Evolutionary conservation across 1,284 basidiomycete genomes (phyloP).

Genomic region (Ustilago sp.): DNA sequence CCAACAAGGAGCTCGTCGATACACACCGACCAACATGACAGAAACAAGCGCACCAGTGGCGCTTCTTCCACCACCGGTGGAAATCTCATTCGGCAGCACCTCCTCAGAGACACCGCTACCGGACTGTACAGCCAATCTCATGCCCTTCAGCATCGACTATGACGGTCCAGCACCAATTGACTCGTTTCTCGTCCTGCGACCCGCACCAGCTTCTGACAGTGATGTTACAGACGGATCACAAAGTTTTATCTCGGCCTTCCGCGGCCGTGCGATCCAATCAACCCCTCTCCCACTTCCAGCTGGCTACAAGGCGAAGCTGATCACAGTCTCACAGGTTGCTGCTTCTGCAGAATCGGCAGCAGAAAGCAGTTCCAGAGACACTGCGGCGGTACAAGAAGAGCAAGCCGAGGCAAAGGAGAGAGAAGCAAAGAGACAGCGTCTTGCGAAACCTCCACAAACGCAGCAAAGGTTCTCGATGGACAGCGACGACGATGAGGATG

Average conservation of each 20-base stretch:
- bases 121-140: slow-evolving; percentile 41
- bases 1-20: neutral
- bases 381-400: neutral
- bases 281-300: slow-evolving; percentile 32
- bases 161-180: slow-evolving; percentile 49
- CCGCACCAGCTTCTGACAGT: neutral
- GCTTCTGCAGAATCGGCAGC: neutral
- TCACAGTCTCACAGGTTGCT: slow-evolving; percentile 20
- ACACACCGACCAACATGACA: slow-evolving; percentile 4
- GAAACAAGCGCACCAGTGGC: slow-evolving; percentile 1
- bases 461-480: slow-evolving; percentile 55
- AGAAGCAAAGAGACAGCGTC: slow-evolving; percentile 21
- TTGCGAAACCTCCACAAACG: slow-evolving; percentile 14
- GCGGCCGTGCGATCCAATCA: slow-evolving; percentile 41
- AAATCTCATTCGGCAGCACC: slow-evolving; percentile 5
- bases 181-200: slow-evolving; percentile 42
- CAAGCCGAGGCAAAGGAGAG: slow-evolving; percentile 6
- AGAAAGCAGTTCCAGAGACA: neutral
- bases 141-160: slow-evolving; percentile 57
- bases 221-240: neutral
- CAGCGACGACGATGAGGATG: slow-evolving; percentile 48
- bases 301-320: slow-evolving; percentile 34
- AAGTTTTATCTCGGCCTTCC: slow-evolving; percentile 42
- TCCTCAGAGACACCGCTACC: slow-evolving; percentile 10
- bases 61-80: slow-evolving; percentile 34